A percentile compares a stretch with the other conserved stretches of the same genome.
Conservation (phyloP, 495 filamentous ascomycete genomes). For the Neurospora intermedia region DNA sequence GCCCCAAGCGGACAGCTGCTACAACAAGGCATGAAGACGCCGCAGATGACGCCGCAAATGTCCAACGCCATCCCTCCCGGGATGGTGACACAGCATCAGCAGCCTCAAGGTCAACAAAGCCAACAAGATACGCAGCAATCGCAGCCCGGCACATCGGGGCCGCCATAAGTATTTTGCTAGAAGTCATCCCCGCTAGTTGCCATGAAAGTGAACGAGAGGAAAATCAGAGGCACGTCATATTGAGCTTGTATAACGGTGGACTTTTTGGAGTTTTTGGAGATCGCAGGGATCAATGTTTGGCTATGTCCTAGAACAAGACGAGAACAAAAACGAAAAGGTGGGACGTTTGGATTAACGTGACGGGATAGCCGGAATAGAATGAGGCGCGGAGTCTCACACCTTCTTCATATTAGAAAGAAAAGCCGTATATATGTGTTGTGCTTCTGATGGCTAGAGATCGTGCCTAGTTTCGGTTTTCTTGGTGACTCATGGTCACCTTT, state of each 20-base stretch:
- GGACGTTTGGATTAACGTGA: not conserved
- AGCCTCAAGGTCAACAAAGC: not conserved
- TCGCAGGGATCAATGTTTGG: not conserved
- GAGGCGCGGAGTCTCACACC: not conserved
- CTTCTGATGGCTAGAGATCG: not conserved
- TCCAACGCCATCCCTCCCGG: slow-evolving; percentile 4
- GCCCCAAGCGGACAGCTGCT: slow-evolving; percentile 7
- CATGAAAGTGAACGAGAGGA: not conserved
- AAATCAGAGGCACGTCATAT: not conserved
- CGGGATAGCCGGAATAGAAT: not conserved
- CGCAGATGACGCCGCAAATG: slow-evolving; percentile 18
- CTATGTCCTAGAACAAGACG: not conserved
- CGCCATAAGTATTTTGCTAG: not conserved
- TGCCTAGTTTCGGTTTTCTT: not conserved
- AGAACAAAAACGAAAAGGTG: not conserved
- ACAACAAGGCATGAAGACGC: not conserved
- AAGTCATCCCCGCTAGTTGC: not conserved
- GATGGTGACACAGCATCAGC: slow-evolving; percentile 1
- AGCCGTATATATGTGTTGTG: not conserved
- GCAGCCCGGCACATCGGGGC: not conserved
- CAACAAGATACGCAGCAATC: not conserved
- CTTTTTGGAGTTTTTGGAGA: not conserved
- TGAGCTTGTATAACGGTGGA: not conserved
- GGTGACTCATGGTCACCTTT: not conserved
- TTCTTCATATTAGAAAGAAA: not conserved